A percentile compares a stretch with the other conserved stretches of the same genome.
phyloP scores from a whole-genome alignment of 345 rosid species.

The Eucalyptus fibrosa region DNA sequence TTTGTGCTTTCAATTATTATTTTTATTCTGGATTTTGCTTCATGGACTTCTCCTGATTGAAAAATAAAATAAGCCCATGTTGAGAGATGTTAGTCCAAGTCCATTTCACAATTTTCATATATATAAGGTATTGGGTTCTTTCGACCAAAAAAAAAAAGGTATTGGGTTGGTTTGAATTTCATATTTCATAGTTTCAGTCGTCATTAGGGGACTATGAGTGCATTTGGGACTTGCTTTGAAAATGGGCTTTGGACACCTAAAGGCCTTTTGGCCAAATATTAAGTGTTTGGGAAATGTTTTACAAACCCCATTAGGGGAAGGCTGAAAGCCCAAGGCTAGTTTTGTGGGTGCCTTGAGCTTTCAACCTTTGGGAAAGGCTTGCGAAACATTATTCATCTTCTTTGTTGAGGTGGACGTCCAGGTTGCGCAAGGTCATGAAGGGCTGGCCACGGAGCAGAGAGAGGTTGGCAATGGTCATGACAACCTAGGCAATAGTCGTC shows the following conservation, averaged over 20 bases:
- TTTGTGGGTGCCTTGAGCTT: too few species aligned
- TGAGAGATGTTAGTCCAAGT: neutral
- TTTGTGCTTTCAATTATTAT: neutral
- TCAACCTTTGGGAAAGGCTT: too few species aligned
- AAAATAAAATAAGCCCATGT: neutral
- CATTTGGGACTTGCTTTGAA: too few species aligned
- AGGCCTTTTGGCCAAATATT: too few species aligned
- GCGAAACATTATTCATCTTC: too few species aligned
- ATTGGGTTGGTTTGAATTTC: neutral
- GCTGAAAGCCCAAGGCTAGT: too few species aligned
- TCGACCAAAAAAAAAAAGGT: neutral
- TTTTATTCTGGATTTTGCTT: neutral
- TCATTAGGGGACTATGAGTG: too few species aligned
- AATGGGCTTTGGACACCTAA: too few species aligned
- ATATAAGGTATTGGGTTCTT: neutral
- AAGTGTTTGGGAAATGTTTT: too few species aligned
- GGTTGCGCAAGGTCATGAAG: too few species aligned
- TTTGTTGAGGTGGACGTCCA: rapidly evolving
- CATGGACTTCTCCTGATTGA: neutral
- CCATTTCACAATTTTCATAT: neutral
- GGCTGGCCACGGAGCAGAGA: rapidly evolving
- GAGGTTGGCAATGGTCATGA: rapidly evolving
- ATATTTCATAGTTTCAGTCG: neutral
- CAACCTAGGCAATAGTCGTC: rapidly evolving
- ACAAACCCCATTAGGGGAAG: too few species aligned